Base-by-base conservation (phyloP, 257 asterid species). In the Haberlea rhodopensis region DNA sequence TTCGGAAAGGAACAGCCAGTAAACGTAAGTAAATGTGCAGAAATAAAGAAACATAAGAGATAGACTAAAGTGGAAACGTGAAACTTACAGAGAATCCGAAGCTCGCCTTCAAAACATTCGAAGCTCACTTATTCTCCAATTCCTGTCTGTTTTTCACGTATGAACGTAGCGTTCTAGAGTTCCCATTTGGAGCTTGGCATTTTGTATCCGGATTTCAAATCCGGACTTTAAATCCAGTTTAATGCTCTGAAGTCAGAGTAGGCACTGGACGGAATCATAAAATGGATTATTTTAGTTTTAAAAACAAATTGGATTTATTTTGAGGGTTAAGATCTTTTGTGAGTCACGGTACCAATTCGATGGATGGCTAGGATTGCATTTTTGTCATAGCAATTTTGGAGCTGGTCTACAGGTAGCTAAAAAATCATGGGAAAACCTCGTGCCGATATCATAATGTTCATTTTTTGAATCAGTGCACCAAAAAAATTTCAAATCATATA, bases 201-300 rank as follows among this genome's bases (percentile, higher is more conserved):
- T 79, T 81, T 77, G 70, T 8, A 78, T 67, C 80, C 88, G 91
- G 90, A 87, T 79, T 87, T n/a, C n/a, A n/a, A n/a, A n/a, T n/a
- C n/a, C n/a, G n/a, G n/a, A n/a, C n/a, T n/a, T 87, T 43, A 90
- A 81, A 83, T 64, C 71, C 63, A 62, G 73, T 79, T 81, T 63
- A 72, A 77, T 77, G 87, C 87, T 90, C 57, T 53, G 53, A 57
- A 37, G 79, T 28, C 68, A 34, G 43, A 7, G 0, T n/a, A n/a
- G n/a, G n/a, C n/a, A 6, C 37, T n/a, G 3, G 11, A 28, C 32
- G 32, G 6, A 29, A 29, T 29, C 7, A 29, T 6, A 29, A 29
- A 29, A 29, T n/a, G n/a, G n/a, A n/a, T n/a, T n/a, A n/a, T n/a
- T n/a, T n/a, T n/a, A n/a, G n/a, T n/a, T n/a, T n/a, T n/a, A n/a